Base-by-base conservation (phyloP, 768 basidiomycete species). In the Galerina marginata region DNA sequence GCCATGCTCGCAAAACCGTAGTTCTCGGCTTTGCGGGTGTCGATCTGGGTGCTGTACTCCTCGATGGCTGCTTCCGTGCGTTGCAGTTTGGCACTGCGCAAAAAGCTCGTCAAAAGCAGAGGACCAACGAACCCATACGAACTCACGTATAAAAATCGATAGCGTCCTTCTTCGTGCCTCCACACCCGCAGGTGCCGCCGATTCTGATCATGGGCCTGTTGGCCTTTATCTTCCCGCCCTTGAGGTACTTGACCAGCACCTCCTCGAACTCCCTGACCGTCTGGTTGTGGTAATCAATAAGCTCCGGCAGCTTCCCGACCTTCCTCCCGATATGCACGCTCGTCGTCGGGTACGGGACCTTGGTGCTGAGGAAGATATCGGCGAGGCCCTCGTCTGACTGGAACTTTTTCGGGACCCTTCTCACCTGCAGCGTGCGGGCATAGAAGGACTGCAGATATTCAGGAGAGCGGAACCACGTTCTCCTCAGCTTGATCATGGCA, bases 1-100 rank as follows among this genome's bases (percentile, higher is more conserved):
- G 90, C 92, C 87, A 95, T 90, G 43, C 91, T 93, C 0, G 93
- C 94, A 72, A 96, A 96, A 2, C 94, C 94, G 74, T 95, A 95
- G 68, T 86, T 93, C 77, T 96, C 94, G 4, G 94, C 84, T 76
- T 86, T 93, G 65, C 83, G 89, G 39, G 78, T 82, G 70, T 87
- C 89, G 58, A 90, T 91, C 64, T 90, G 83, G 23, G 77, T 77
- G 9, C 96, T 88, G 65, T 89, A 87, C 54, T 87, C 83, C 61
- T 92, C 87, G 26, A 93, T 88, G 0, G 88, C 85, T 25, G 79
- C 79, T 70, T 96, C 92, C 1, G 92, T 90, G 15, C 87, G 86
- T 67, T 83, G 79, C 9, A 86, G 74, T 64, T 84, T 85, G 45
- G 77, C 75, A 36, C 83, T 86, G 55, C 7, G 14, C 38, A 56